Evolutionary conservation across 2,329 filamentous ascomycete species (phyloP).

Genomic region (Sporothrix brunneoviolacea): DNA sequence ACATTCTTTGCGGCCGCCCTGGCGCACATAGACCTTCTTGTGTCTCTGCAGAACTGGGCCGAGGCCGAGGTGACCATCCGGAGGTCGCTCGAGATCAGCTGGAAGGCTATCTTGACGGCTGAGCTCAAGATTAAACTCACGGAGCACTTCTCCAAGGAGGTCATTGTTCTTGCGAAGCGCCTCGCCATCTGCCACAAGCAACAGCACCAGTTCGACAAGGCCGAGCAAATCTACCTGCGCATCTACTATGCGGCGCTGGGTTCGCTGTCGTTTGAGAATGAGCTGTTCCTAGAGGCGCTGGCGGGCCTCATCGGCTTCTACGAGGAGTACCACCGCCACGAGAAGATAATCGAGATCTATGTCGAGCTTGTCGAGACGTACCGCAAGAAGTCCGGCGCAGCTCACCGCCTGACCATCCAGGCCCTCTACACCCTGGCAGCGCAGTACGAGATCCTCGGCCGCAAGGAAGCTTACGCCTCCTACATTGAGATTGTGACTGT

Average conservation of each 20-base stretch:
- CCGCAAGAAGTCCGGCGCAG: constrained; percentile 23
- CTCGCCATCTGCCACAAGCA: constrained; percentile 31
- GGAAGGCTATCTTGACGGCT: constrained; percentile 30
- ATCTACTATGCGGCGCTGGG: constrained; percentile 30
- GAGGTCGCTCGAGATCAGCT: constrained; percentile 31
- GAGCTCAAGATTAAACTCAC: constrained; percentile 25
- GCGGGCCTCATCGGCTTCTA: constrained; percentile 28
- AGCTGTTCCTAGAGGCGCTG: constrained; percentile 25
- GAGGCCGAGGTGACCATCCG: constrained; percentile 31
- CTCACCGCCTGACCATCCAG: constrained; percentile 30
- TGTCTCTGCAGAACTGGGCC: constrained; percentile 27
- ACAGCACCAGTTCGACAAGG: constrained; percentile 31
- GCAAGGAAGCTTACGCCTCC: constrained; percentile 29
- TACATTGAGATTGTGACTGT: constrained; percentile 32
- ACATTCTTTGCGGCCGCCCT: constrained; percentile 30
- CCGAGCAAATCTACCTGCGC: constrained; percentile 31
- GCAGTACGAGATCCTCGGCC: constrained; percentile 24
- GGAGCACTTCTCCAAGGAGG: constrained; percentile 28
- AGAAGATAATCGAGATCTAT: constrained; percentile 32
- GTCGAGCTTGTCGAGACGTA: constrained; percentile 29
- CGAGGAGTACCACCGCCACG: constrained; percentile 31
- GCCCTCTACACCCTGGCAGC: constrained; percentile 26
- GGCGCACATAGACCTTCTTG: constrained; percentile 28
- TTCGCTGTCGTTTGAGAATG: constrained; percentile 27
- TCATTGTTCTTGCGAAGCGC: constrained; percentile 26